Percentiles rank a stretch among this genome's conserved stretches.
These are phyloP conservation scores for Mycena kentingensis DNA, from an alignment of 768 basidiomycete genomes.

Conservation along the genomic window DNA sequence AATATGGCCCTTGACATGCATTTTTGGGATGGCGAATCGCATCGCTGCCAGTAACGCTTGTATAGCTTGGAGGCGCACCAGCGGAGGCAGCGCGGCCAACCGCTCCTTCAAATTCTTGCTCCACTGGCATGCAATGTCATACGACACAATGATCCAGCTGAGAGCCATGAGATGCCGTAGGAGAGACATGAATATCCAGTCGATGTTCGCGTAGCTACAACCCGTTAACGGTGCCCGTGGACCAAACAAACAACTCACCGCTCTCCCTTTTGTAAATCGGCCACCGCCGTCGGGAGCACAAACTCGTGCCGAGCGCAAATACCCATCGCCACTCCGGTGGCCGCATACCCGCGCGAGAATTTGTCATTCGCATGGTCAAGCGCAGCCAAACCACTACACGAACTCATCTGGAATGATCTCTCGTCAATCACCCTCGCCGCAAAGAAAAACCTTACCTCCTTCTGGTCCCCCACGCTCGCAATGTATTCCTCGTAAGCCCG, in stretches of 20 bases:
- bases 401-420: too few species aligned
- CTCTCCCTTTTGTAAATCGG: conserved; percentile 19
- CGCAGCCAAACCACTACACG: too few species aligned
- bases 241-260: conserved; percentile 1
- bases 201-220: conserved; percentile 19
- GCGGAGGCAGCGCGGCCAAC: conserved; percentile 1
- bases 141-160: conserved; percentile 10
- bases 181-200: conserved; percentile 1
- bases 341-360: conserved; percentile 3
- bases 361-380: conserved; percentile 16
- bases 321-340: conserved; percentile 12
- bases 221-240: neutral
- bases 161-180: neutral
- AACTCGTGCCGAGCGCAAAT: conserved; percentile 7
- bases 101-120: conserved; percentile 20
- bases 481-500: neutral
- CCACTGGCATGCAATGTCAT: too few species aligned
- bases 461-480: conserved; percentile 9
- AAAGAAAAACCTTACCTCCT: conserved; percentile 18
- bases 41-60: too few species aligned
- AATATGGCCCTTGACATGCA: too few species aligned
- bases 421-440: too few species aligned
- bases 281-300: conserved; percentile 11
- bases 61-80: neutral
- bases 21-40: too few species aligned